Conservation (phyloP, 805 yeast species). For the Priceomyces medius region DNA sequence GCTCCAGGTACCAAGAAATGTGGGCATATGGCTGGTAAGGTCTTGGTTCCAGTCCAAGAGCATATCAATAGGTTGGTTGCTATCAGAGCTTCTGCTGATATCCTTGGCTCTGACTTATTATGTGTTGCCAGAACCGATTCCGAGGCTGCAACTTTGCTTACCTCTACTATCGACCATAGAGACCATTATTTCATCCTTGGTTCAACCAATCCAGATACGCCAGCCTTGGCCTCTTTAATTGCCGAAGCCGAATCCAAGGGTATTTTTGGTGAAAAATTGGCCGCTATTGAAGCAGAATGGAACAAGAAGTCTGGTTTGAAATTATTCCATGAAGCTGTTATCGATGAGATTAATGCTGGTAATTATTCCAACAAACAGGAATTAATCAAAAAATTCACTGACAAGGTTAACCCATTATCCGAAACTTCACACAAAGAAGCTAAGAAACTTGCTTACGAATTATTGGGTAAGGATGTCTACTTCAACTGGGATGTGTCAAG, state of each 20-base stretch:
- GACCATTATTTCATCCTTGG: constrained; percentile 93
- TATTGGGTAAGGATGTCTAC: constrained; percentile 78
- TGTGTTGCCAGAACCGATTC: constrained; percentile 96
- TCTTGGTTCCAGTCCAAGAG: constrained; percentile 95
- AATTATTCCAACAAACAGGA: constrained; percentile 57
- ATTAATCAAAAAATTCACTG: constrained; percentile 63
- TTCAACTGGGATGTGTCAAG: constrained; percentile 96
- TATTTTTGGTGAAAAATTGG: constrained; percentile 66
- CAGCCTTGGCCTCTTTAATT: constrained; percentile 74
- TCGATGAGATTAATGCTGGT: constrained; percentile 71
- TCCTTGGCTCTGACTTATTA: constrained; percentile 81
- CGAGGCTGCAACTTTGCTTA: constrained; percentile 93
- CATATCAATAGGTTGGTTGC: constrained; percentile 93
- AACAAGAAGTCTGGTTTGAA: constrained; percentile 75
- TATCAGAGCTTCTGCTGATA: constrained; percentile 92
- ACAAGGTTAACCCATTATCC: constrained; percentile 71
- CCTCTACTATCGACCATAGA: constrained; percentile 90
- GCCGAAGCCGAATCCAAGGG: constrained; percentile 79
- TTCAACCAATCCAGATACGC: constrained; percentile 79
- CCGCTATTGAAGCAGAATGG: constrained; percentile 81
- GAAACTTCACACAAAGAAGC: constrained; percentile 79
- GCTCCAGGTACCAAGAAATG: constrained; percentile 99
- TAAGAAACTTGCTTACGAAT: constrained; percentile 65
- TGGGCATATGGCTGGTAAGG: constrained; percentile 99
- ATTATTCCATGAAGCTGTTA: constrained; percentile 87